Conservation (phyloP, 768 basidiomycete genomes). For the Russula olivacea region DNA sequence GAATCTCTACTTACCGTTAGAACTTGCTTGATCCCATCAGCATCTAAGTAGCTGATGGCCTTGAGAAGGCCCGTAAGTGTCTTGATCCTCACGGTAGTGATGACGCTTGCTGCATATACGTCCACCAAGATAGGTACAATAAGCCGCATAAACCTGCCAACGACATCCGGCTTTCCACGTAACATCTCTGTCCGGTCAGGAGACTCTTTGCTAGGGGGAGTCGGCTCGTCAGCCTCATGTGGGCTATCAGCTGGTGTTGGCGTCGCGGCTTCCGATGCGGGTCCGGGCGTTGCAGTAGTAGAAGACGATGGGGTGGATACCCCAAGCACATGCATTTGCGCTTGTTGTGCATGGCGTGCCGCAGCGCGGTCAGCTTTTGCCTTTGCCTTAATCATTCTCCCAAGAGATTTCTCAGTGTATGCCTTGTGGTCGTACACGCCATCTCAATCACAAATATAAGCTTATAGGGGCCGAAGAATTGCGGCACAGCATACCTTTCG, state of each 20-base stretch:
- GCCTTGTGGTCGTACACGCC: slow-evolving; percentile 91
- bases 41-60: slow-evolving; percentile 83
- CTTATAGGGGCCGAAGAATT: background rate
- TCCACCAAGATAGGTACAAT: slow-evolving; percentile 93
- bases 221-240: slow-evolving; percentile 20
- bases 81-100: slow-evolving; percentile 79
- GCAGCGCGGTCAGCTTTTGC: slow-evolving; percentile 76
- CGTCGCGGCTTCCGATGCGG: slow-evolving; percentile 34
- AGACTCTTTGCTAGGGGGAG: slow-evolving; percentile 32
- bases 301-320: slow-evolving; percentile 18
- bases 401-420: slow-evolving; percentile 82
- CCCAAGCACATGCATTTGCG: slow-evolving; percentile 13
- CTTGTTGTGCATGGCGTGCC: slow-evolving; percentile 45
- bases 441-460: slow-evolving; percentile 42
- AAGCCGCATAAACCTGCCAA: slow-evolving; percentile 79
- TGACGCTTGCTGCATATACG: slow-evolving; percentile 98
- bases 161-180: slow-evolving; percentile 65
- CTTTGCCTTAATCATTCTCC: slow-evolving; percentile 71
- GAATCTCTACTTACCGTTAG: slow-evolving; percentile 54
- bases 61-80: slow-evolving; percentile 84
- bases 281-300: slow-evolving; percentile 25
- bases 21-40: slow-evolving; percentile 66
- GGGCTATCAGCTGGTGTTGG: slow-evolving; percentile 31
- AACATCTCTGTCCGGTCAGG: slow-evolving; percentile 68
- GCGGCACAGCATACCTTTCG: slow-evolving; percentile 60